Base-by-base conservation (phyloP, 1,284 basidiomycete species). In the Cryptococcus sp. region DNA sequence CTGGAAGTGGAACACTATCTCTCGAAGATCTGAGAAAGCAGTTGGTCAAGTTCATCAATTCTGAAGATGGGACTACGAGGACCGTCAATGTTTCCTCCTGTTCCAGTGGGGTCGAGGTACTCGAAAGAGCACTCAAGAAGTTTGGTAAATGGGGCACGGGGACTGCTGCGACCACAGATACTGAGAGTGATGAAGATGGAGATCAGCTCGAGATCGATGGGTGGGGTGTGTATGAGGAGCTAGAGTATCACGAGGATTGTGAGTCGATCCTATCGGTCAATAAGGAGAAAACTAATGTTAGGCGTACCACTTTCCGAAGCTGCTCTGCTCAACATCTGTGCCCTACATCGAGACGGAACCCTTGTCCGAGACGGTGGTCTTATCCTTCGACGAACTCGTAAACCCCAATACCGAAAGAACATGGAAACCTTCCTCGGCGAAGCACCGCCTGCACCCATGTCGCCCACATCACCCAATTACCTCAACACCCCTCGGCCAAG, bases 51-150 rank as follows among this genome's bases (percentile, higher is more conserved):
- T 93, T 96, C 69, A 79, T 84, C 41, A 79, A 91, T 47, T 84
- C 85, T 2, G 91, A 90, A 19, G 87, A 88, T 46, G 75, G 83
- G 75, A 75, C 85, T 48, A 84, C 85, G 21, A 81, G 81, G 42
- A 87, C 85, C 0, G 83, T 97, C 55, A 85, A 92, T 66, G 84
- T 91, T 11, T 81, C 83, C 1, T 83, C 86, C 44, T 91, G 87
- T 63, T 78, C 79, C 1, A 85, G 84, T 34, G 91, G 89, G 3
- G 80, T 86, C 1, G 90, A 96, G 62, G 82, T 96, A 1, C 78
- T 96, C 46, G 87, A 90, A 61, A 83, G 85, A 59, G 91, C 88
- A 0, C 76, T 97, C 54, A 87, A 83, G 69, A 97, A 97, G 73
- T 88, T 92, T 63, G 84, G 84, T 47, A 92, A 91, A 71, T 78